Base-by-base conservation (phyloP, 2,329 filamentous ascomycete species). In the Stenocarpella maydis region DNA sequence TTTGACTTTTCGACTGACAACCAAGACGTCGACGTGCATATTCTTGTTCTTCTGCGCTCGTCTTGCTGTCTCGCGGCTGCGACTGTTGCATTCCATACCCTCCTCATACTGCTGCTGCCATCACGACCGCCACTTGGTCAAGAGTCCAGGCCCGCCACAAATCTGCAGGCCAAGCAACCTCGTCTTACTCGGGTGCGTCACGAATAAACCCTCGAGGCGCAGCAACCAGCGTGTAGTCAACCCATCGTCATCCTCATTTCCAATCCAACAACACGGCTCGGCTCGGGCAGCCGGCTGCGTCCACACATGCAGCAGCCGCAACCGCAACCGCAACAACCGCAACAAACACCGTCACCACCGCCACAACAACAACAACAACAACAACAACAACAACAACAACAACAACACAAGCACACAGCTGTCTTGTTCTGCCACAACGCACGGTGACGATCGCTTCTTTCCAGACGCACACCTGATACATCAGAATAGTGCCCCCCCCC, bases 401-500 rank as follows among this genome's bases (percentile, higher is more conserved):
- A 53, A 19, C 17, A 34, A n/a, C 50, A 53, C 50, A 34, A 53
- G 7, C 26, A 12, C 14, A 41, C 8, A 28, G 19, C 37, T n/a
- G n/a, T n/a, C n/a, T n/a, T n/a, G n/a, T n/a, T n/a, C n/a, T n/a
- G n/a, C n/a, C n/a, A n/a, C n/a, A n/a, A n/a, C n/a, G n/a, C 21
- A 28, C 37, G 37, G 10, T 21, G 54, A 19, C 54, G 37, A 58
- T 43, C 54, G 8, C 24, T 21, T 58, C 37, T 69, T 53, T 63
- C 19, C 53, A 15, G 52, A 26, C 58, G 21, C 55, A 49, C 37
- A 58, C 47, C 65, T 64, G 60, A 54, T 43, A n/a, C 58, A 43
- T 41, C 66, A 67, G 52, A 34, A 53, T 69, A 69, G 37, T 21
- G 17, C 52, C 66, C 37, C 53, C 52, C n/a, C n/a, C n/a, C n/a